phyloP scores from a whole-genome alignment of 2,329 filamentous ascomycete genomes.

The Fusarium brevicatenulatum region DNA sequence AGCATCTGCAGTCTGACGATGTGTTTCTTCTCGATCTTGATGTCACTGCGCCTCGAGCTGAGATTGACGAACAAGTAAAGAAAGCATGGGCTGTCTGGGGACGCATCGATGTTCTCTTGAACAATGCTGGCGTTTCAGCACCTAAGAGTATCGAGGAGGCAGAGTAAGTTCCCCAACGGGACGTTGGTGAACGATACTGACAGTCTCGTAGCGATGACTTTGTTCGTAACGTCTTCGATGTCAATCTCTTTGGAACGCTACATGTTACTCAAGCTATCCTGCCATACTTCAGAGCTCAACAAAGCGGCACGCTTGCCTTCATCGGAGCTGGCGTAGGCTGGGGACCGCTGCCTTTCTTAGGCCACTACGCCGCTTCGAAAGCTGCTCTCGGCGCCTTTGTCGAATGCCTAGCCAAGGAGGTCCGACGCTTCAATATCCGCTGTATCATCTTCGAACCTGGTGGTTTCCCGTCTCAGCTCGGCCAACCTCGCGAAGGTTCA shows the following conservation, averaged over 20 bases:
- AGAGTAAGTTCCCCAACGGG: background rate
- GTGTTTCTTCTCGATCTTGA: conserved; percentile 5
- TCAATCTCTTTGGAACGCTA: background rate
- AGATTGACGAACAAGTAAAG: background rate
- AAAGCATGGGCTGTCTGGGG: conserved; percentile 5
- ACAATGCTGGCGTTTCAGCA: conserved; percentile 5
- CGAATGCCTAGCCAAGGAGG: background rate
- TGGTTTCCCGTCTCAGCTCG: conserved; percentile 7
- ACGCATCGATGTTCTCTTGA: conserved; percentile 4
- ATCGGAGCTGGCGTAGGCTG: conserved; percentile 2
- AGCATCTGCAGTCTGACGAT: background rate
- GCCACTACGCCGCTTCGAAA: conserved; percentile 13
- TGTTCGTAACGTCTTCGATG: conserved; percentile 1
- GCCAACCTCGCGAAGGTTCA: background rate
- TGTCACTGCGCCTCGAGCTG: background rate
- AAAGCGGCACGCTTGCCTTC: background rate
- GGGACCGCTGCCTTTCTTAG: background rate
- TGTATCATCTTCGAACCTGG: conserved; percentile 7
- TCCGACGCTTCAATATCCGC: background rate
- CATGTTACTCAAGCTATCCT: conserved; percentile 9
- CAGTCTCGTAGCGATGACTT: background rate
- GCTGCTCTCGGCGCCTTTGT: conserved; percentile 1
- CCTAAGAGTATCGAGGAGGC: conserved; percentile 1
- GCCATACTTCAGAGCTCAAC: background rate
- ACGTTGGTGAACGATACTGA: background rate